A percentile compares a stretch with the other conserved stretches of the same genome.
These are phyloP conservation scores for Massariosphaeria phaeospora DNA, from an alignment of 495 filamentous ascomycete genomes.

Conservation along the genomic window DNA sequence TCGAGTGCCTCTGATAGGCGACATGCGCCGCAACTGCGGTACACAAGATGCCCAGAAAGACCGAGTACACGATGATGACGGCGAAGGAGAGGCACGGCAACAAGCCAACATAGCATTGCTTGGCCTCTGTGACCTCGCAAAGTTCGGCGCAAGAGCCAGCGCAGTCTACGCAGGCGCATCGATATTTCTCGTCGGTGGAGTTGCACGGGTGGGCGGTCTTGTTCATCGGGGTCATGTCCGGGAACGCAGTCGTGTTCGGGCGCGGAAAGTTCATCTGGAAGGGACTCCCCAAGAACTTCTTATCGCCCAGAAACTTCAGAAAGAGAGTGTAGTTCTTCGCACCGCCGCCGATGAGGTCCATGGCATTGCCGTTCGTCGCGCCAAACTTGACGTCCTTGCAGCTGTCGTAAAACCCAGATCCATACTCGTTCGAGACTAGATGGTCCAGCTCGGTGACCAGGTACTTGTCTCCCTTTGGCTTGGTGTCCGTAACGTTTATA, in stretches of 20 bases:
- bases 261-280: conserved; percentile 94
- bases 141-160: conserved; percentile 76
- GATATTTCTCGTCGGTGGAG: conserved; percentile 73
- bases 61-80: conserved; percentile 77
- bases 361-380: conserved; percentile 82
- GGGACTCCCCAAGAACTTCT: conserved; percentile 81
- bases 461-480: conserved; percentile 59
- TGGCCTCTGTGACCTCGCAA: conserved; percentile 59
- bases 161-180: conserved; percentile 92
- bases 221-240: conserved; percentile 62
- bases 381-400: conserved; percentile 99
- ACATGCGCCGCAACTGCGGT: conserved; percentile 66
- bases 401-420: conserved; percentile 86
- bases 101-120: conserved; percentile 74
- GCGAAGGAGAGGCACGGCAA: conserved; percentile 89
- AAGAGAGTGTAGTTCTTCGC: conserved; percentile 85
- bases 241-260: conserved; percentile 47
- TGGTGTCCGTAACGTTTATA: conserved; percentile 80
- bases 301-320: conserved; percentile 85
- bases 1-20: conserved; percentile 64
- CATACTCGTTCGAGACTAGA: conserved; percentile 80
- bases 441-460: conserved; percentile 87
- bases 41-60: conserved; percentile 62
- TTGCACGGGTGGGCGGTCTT: conserved; percentile 79
- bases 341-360: conserved; percentile 91